Base-by-base conservation (phyloP, 2,329 filamentous ascomycete species). In the Penicillium sp. region DNA sequence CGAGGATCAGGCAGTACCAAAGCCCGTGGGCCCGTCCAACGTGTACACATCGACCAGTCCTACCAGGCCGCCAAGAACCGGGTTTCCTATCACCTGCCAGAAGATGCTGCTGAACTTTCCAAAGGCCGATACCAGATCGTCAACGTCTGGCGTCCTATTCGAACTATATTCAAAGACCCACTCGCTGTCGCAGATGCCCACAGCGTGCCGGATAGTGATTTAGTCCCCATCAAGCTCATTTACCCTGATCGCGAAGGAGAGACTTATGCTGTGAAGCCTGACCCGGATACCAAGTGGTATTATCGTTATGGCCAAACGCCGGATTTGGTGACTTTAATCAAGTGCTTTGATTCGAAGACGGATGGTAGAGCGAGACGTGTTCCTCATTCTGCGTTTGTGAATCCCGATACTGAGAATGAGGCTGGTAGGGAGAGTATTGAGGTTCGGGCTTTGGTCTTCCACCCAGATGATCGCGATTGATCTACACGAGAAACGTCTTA, bases 281-380 rank as follows among this genome's bases (percentile, higher is more conserved):
- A 77, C 56, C 62, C 67, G 0, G 54, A 61, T 2, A 81, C 84
- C 39, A 74, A 71, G 64, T 86, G 83, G 83, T 82, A 79, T 66
- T 86, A 83, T 68, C 76, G 81, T 58, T 76, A 76, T 48, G 76
- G 75, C 1, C 79, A 85, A 65, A 76, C 73, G 0, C 82, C 83
- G 0, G 75, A 81, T 3, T 78, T 87, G 72, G 80, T 83, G 3
- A 75, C 84, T 3, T 64, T 87, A 44, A 84, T 87, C 71, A 87
- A 87, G 69, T 86, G 83, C 64, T 87, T 82, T 65, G 85, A 87
- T 68, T 82, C 76, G 26, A 82, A 84, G 75, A 74, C 74, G 24
- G 82, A 85, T 66, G 82, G 81, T 0, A 70, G 80, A 26, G 81
- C 82, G 6, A 75, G 82, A 10, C 68, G 82, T 4, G 78, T 83